Evolutionary conservation across 768 basidiomycete species (phyloP), one percentile per base, ranked within the genome.

Genomic region (Boletus eberwhitei): DNA sequence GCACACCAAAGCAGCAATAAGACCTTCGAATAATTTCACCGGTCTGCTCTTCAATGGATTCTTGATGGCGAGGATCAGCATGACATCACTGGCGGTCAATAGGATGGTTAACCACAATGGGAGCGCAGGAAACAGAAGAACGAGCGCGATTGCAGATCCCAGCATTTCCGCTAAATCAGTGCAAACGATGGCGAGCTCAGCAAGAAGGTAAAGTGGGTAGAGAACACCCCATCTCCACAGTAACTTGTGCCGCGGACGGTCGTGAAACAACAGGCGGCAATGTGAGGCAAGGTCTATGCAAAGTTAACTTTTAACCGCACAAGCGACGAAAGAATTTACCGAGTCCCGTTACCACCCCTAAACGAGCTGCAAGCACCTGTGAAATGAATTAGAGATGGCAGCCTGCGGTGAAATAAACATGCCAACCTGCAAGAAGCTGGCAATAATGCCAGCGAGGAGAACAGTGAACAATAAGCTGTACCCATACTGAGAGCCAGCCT

Each of bases 401-500:
- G 0, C 32, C 8, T 8, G 32, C n/a, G 22, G 14, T 35, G 14
- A n/a, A 22, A 26, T 2, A 32, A 41, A 42, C 5, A 12, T 17
- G 35, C 22, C 32, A 17, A 68, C 88, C 81, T 97, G 95, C 16
- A 94, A 76, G 58, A 90, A 84, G 2, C 88, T 86, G 16, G 91
- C 93, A 52, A 90, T 85, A 8, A 95, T 59, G 11, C 93, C 93
- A 2, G 94, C 77, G 19, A 97, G 68, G 7, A 97, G 78, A 12
- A 98, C 86, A 16, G 91, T 77, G 71, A 96, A 95, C 31, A 98
- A 79, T 14, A 95, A 77, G 55, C 81, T 82, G 71, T 96, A 97
- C 1, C 95, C 93, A 66, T 80, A 95, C 52, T 85, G 69, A 19
- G 88, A 88, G 11, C 93, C 93, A 1, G 93, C 93, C 70, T 90